Percentiles rank a stretch among this genome's conserved stretches.
Conservation (phyloP, 2,329 filamentous ascomycete genomes). For the Penicillium sp. region DNA sequence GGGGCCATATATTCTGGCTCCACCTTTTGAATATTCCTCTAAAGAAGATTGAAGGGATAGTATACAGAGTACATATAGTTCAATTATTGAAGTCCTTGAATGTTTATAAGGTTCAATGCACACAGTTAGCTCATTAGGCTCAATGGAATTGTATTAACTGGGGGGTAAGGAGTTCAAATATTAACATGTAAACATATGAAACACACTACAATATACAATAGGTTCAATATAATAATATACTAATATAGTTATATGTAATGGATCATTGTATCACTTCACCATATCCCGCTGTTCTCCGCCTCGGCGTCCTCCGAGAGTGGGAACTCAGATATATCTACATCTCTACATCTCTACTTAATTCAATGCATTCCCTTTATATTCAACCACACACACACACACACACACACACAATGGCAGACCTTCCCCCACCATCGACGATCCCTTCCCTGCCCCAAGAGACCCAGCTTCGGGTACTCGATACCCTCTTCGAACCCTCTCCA, state of each 20-base stretch:
- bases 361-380: not conserved
- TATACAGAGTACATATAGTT: no score
- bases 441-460: constrained; percentile 54
- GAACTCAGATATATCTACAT: not conserved
- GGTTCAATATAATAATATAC: not conserved
- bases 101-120: no score
- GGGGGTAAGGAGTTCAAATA: not conserved
- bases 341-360: not conserved
- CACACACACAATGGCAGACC: constrained; percentile 32
- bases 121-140: no score
- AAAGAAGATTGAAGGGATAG: not conserved
- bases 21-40: constrained; percentile 25
- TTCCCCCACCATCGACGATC: constrained; percentile 61
- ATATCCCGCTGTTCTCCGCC: constrained; percentile 12
- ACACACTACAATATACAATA: not conserved
- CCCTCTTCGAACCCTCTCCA: constrained; percentile 78
- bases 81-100: no score
- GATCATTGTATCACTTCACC: no score
- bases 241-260: no score
- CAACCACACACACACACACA: no score
- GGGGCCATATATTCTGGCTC: constrained; percentile 17
- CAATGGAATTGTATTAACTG: not conserved
- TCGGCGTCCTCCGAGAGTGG: constrained; percentile 22
- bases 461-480: constrained; percentile 61
- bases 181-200: not conserved